Conservation (phyloP, 352 stramenopile species). For the Phytophthora europaea region DNA sequence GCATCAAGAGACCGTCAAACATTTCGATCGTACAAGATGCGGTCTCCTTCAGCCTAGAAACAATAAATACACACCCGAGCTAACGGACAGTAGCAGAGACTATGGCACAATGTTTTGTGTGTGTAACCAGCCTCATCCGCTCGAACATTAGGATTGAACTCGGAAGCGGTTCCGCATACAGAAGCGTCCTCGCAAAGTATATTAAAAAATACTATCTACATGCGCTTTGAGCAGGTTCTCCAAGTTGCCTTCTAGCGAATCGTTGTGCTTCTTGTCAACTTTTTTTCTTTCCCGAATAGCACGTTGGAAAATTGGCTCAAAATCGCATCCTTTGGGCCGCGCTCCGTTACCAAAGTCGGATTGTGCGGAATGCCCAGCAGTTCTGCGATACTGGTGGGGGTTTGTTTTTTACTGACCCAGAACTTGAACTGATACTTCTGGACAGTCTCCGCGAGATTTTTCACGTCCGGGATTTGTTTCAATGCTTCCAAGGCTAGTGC, state of each 20-base stretch:
- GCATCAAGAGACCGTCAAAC: not conserved
- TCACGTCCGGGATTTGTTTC: not conserved
- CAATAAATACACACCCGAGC: not conserved
- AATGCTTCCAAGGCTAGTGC: not conserved
- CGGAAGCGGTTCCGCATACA: conserved; percentile 7
- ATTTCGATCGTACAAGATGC: not conserved
- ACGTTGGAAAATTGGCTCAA: not conserved
- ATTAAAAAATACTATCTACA: too few relatives aligned
- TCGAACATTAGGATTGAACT: not conserved
- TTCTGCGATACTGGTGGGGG: not conserved
- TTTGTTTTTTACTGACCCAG: not conserved
- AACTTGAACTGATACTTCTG: not conserved
- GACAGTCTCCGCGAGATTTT: not conserved
- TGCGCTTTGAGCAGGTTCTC: too few relatives aligned
- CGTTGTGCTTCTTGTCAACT: not conserved
- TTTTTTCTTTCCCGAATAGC: not conserved
- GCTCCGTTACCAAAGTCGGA: not conserved
- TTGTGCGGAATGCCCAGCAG: not conserved
- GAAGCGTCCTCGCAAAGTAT: conserved; percentile 1
- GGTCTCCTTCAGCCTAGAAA: not conserved
- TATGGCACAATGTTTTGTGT: not conserved
- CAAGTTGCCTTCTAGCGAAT: not conserved
- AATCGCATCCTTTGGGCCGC: not conserved
- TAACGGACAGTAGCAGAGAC: not conserved
- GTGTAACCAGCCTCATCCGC: conserved; percentile 6